Percentiles rank a stretch among this genome's conserved stretches.
These are phyloP conservation scores for Trapa incisa DNA, from an alignment of 345 rosid species.

Conservation along the genomic window DNA sequence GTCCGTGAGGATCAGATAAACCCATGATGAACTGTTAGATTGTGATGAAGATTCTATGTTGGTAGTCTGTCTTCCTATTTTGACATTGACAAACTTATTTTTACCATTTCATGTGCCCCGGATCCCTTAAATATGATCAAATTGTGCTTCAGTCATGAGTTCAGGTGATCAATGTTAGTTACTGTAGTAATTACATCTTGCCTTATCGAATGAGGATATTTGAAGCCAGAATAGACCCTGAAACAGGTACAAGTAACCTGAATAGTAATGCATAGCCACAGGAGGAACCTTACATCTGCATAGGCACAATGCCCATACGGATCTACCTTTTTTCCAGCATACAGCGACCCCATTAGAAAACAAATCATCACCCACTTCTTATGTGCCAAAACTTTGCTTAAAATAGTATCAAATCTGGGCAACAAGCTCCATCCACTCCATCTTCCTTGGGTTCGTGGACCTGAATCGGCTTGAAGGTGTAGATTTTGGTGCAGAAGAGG, in stretches of 20 bases:
- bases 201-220: no score
- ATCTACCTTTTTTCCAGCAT: background rate
- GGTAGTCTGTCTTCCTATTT: background rate
- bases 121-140: no score
- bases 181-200: no score
- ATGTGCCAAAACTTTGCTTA: slow-evolving; percentile 1
- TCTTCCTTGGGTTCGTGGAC: background rate
- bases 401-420: background rate
- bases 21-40: background rate
- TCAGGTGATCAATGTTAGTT: no score
- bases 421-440: slow-evolving; percentile 8
- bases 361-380: background rate
- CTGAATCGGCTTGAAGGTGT: slow-evolving; percentile 50
- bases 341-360: background rate
- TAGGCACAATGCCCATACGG: no score
- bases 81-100: background rate
- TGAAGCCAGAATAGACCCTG: no score
- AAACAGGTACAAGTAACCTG: no score
- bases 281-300: no score
- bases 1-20: background rate
- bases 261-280: no score
- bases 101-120: no score
- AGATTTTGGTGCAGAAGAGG: slow-evolving; percentile 46
- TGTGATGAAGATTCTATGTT: background rate
- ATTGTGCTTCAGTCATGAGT: no score